phyloP scores from a whole-genome alignment of 352 stramenopile species.

The Globisporangium paroecandrum region DNA sequence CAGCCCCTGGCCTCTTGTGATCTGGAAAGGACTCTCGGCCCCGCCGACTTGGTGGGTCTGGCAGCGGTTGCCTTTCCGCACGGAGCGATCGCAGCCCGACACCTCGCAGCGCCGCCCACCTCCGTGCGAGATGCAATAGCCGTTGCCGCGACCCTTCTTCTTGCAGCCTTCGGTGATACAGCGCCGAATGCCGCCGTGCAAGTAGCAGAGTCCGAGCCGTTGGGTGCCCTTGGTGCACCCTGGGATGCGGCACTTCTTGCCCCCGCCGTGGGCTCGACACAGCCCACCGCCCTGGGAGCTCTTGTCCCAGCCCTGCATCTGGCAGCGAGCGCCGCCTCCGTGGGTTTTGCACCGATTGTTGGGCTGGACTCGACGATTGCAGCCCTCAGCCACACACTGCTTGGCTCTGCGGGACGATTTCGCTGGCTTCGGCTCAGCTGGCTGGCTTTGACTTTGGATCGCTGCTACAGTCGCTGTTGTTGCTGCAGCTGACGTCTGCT shows the following conservation, averaged over 20 bases:
- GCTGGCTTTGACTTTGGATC: neutral
- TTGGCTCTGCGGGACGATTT: conserved; percentile 44
- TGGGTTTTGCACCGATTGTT: conserved; percentile 85
- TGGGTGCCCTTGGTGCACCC: conserved; percentile 79
- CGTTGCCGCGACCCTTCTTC: conserved; percentile 81
- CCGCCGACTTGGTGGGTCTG: conserved; percentile 50
- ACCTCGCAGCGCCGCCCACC: conserved; percentile 67
- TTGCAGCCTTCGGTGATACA: conserved; percentile 71
- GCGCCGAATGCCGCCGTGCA: conserved; percentile 73
- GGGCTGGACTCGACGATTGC: conserved; percentile 59
- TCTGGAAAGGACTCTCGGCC: conserved; percentile 38
- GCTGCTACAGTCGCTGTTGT: too few relatives aligned
- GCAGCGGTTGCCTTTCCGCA: conserved; percentile 76
- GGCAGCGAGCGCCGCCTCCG: conserved; percentile 69
- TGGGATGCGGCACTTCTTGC: conserved; percentile 66
- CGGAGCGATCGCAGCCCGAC: conserved; percentile 51
- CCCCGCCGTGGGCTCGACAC: conserved; percentile 55
- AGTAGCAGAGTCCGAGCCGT: conserved; percentile 71
- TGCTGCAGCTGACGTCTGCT: neutral
- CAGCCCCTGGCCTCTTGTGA: conserved; percentile 30
- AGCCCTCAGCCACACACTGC: conserved; percentile 62
- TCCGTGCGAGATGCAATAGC: conserved; percentile 78
- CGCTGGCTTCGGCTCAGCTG: conserved; percentile 4
- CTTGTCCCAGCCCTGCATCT: conserved; percentile 64
- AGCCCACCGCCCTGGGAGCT: conserved; percentile 75